Conservation (phyloP, 2,329 filamentous ascomycete genomes). For the Myriangium duriaei region DNA sequence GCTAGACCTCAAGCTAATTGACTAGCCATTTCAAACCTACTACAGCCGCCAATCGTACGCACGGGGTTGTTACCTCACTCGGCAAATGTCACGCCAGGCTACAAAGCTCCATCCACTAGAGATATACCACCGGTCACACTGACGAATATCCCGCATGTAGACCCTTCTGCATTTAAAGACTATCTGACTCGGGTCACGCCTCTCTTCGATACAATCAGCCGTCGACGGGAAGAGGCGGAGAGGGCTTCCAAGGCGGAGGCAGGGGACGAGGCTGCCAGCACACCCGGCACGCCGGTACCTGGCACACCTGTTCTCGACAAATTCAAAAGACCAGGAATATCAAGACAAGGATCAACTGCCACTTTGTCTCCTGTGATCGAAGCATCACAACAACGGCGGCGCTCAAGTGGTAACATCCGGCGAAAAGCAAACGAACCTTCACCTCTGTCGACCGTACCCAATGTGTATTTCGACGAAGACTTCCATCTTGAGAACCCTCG, state of each 20-base stretch:
- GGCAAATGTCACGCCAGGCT: conserved; percentile 39
- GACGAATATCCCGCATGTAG: conserved; percentile 74
- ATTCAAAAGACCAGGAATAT: conserved; percentile 10
- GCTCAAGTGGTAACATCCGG: conserved; percentile 39
- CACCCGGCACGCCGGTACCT: conserved; percentile 3
- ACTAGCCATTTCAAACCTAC: conserved; percentile 78
- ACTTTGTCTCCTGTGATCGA: conserved; percentile 33
- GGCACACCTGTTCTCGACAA: not conserved
- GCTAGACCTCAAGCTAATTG: conserved; percentile 6
- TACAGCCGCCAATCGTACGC: conserved; percentile 79
- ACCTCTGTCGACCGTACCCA: conserved; percentile 81
- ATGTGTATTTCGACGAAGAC: conserved; percentile 86
- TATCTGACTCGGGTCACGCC: conserved; percentile 79
- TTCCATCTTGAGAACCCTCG: conserved; percentile 93
- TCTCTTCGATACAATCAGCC: conserved; percentile 77
- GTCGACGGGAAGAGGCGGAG: conserved; percentile 66
- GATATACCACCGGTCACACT: conserved; percentile 86
- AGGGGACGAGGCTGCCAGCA: not conserved
- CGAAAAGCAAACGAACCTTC: conserved; percentile 60
- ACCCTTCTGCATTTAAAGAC: conserved; percentile 64
- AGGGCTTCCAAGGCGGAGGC: conserved; percentile 24
- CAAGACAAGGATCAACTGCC: conserved; percentile 29
- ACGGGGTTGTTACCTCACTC: conserved; percentile 69
- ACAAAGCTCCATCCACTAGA: conserved; percentile 12
- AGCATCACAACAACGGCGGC: conserved; percentile 36